These are phyloP conservation scores for Saccharomycopsis babjevae DNA, from an alignment of 805 yeast genomes.

Conservation along the genomic window DNA sequence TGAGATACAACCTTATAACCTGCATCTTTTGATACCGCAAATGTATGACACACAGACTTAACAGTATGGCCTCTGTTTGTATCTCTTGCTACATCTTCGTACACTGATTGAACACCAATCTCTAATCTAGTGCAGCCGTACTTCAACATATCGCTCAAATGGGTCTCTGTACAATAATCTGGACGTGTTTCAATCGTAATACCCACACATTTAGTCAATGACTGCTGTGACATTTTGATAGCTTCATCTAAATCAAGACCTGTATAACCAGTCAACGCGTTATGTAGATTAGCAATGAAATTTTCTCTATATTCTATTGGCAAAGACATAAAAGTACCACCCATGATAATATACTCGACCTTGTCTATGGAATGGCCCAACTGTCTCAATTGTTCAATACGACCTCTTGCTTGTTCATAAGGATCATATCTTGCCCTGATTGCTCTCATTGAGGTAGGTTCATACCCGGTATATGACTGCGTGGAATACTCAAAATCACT, in stretches of 20 bases:
- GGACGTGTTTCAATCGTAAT: slow-evolving; percentile 98
- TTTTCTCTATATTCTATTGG: slow-evolving; percentile 83
- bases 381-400: slow-evolving; percentile 90
- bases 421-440: slow-evolving; percentile 97
- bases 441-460: slow-evolving; percentile 99
- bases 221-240: slow-evolving; percentile 81
- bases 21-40: slow-evolving; percentile 93
- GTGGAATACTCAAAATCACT: slow-evolving; percentile 97
- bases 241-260: slow-evolving; percentile 87
- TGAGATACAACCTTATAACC: slow-evolving; percentile 97
- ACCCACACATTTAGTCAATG: slow-evolving; percentile 94
- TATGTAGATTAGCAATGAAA: slow-evolving; percentile 83
- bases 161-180: slow-evolving; percentile 94
- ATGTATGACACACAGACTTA: slow-evolving; percentile 89
- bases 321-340: slow-evolving; percentile 96
- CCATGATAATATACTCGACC: slow-evolving; percentile 97
- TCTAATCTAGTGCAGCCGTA: slow-evolving; percentile 97
- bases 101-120: slow-evolving; percentile 93
- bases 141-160: slow-evolving; percentile 86
- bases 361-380: slow-evolving; percentile 95
- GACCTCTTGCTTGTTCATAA: slow-evolving; percentile 95
- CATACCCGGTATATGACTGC: slow-evolving; percentile 96
- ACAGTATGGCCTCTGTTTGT: slow-evolving; percentile 98
- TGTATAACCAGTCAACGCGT: slow-evolving; percentile 87
- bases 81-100: slow-evolving; percentile 97